Percentiles rank a stretch among this genome's conserved stretches.
phyloP scores from a whole-genome alignment of 768 basidiomycete genomes.

The Steccherinum ochraceum region DNA sequence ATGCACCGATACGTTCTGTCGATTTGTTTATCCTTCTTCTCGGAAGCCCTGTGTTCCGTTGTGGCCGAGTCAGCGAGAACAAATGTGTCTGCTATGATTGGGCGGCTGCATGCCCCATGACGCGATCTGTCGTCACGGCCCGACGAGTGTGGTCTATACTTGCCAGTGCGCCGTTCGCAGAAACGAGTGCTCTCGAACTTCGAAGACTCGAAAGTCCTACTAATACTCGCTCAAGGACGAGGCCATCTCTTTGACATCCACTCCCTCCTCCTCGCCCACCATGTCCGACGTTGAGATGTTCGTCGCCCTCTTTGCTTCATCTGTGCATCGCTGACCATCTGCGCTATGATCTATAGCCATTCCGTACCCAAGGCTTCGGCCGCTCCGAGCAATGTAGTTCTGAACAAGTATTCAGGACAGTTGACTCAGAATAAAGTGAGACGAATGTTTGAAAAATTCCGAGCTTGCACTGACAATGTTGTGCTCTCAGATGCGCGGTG shows the following conservation, averaged over 20 bases:
- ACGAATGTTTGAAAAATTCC: not conserved
- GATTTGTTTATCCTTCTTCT: not conserved
- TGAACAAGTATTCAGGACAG: conserved; percentile 72
- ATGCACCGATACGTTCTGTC: not conserved
- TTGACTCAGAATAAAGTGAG: conserved; percentile 73
- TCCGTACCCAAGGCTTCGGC: conserved; percentile 30
- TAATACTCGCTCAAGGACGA: not conserved
- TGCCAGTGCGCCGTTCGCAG: not conserved
- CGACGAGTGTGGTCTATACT: not conserved
- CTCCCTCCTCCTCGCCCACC: conserved; percentile 10
- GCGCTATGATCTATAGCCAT: conserved; percentile 30
- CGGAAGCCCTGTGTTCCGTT: not conserved
- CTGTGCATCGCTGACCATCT: conserved; percentile 17
- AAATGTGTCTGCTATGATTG: not conserved
- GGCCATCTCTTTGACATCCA: not conserved
- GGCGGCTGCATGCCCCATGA: not conserved
- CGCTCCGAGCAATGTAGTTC: conserved; percentile 31
- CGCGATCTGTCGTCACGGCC: not conserved
- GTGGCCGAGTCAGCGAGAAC: not conserved
- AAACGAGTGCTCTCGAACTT: not conserved
- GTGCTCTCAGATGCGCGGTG: conserved; percentile 47
- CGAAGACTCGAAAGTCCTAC: not conserved
- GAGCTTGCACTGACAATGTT: not conserved
- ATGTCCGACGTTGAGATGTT: conserved; percentile 64
- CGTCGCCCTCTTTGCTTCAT: conserved; percentile 14